Percentiles rank a stretch among this genome's conserved stretches.
Conservation (phyloP, 1,284 basidiomycete species). For the Phellopilus nigrolimitatus region DNA sequence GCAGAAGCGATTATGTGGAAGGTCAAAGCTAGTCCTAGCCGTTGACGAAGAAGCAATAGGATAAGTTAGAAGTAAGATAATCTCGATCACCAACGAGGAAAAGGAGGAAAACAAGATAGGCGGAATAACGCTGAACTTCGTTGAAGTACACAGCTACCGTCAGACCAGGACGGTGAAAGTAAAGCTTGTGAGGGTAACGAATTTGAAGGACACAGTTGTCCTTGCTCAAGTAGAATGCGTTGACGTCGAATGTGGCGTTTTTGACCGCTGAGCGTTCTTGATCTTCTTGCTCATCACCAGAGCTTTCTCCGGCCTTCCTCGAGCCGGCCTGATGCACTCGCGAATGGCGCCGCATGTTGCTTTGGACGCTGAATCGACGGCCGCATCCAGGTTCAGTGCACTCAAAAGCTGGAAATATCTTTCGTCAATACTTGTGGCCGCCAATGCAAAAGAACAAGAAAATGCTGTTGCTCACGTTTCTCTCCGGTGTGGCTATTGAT, state of each 20-base stretch:
- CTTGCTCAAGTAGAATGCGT: background rate
- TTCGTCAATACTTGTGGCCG: slow-evolving; percentile 2
- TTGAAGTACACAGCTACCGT: no score
- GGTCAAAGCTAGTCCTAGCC: no score
- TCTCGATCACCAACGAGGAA: no score
- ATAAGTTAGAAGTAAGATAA: no score
- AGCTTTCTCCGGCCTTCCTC: slow-evolving; percentile 35
- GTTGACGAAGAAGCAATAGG: no score
- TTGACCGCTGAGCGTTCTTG: slow-evolving; percentile 6
- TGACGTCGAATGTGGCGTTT: background rate
- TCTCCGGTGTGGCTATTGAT: slow-evolving; percentile 81
- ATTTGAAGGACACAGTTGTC: background rate
- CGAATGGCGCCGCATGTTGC: slow-evolving; percentile 82
- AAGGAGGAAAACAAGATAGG: no score
- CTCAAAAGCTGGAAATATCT: slow-evolving; percentile 52
- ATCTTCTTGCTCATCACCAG: slow-evolving; percentile 43
- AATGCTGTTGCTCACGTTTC: slow-evolving; percentile 55
- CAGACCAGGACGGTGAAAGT: background rate
- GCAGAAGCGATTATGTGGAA: no score
- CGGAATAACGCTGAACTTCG: no score
- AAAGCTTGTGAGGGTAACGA: background rate
- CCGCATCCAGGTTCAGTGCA: slow-evolving; percentile 74
- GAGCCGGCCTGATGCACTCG: slow-evolving; percentile 55
- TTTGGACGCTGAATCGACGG: slow-evolving; percentile 78
- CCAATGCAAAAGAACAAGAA: slow-evolving; percentile 6